Evolutionary conservation across 1,284 basidiomycete species (phyloP), one percentile per base, ranked within the genome.

Genomic region (Apiotrichum domesticum): DNA sequence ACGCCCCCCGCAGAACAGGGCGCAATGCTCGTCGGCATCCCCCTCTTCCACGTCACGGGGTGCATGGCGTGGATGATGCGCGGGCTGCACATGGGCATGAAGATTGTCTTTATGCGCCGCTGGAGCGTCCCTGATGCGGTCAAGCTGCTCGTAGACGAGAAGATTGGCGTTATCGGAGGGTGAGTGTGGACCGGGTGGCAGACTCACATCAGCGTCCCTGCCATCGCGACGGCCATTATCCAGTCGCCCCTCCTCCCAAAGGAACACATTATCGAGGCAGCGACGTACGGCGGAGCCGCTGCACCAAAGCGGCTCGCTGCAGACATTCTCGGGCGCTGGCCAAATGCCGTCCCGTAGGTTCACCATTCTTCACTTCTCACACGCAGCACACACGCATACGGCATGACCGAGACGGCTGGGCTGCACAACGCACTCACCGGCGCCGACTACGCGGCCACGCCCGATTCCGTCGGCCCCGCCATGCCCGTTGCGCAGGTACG

Each of bases 21-120:
- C 3, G 46, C 46, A 1, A 57, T 65, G 35, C 62, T 75, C 4
- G 65, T 75, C 35, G 51, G 71, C n/a, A 67, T 75, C 29, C 73
- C 73, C 1, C 63, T 75, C 3, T 75, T 75, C 61, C 73, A 75
- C 67, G 72, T 74, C 8, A 73, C 72, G 1, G 73, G 73, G 4
- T 68, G 65, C 50, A 58, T 74, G 2, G 69, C 67, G 2, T 73
- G 71, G 69, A 60, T 73, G 46, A 59, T 73, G 56, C 63, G 72
- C 8, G 69, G 66, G 0, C 61, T 71, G 46, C 63, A 67, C 53
- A 57, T 63, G 13, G 73, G 73, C 14, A 66, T 63, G 14, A 71
- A 67, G 53, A 63, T 75, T 45, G 69, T 72, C 14, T 60, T 69
- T 48, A 65, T 71, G 60, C 56, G 63, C 10, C 55, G 63, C 42